Percentiles rank a stretch among this genome's conserved stretches.
phyloP scores from a whole-genome alignment of 192 early-diverging fungal genomes.

The Coemansia sp. region DNA sequence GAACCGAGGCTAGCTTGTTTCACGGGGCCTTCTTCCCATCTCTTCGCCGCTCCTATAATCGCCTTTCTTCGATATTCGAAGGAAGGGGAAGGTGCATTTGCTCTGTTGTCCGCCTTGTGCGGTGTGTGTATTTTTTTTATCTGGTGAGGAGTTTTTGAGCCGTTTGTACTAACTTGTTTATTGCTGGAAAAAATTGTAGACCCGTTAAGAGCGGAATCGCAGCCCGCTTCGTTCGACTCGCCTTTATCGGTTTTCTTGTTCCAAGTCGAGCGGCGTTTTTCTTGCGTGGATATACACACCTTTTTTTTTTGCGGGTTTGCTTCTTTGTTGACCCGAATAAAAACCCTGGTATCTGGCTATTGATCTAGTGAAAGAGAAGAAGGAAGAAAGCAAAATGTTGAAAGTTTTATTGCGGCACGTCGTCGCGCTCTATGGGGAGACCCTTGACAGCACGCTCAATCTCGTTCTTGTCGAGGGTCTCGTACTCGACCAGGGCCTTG shows the following conservation, averaged over 20 bases:
- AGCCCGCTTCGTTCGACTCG: background rate
- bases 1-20: constrained; percentile 21
- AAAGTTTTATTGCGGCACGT: constrained; percentile 8
- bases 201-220: constrained; percentile 10
- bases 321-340: constrained; percentile 3
- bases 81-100: background rate
- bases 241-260: background rate
- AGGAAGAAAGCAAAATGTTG: too few species aligned
- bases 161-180: background rate
- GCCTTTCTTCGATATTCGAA: too few species aligned
- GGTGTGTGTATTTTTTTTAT: background rate
- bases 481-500: constrained; percentile 89
- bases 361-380: background rate
- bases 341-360: background rate
- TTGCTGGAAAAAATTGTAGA: constrained; percentile 6
- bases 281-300: background rate
- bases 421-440: constrained; percentile 47
- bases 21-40: background rate
- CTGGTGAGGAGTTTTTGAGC: too few species aligned
- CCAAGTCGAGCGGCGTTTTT: background rate
- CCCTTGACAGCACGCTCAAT: constrained; percentile 62
- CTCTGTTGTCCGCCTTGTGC: background rate
- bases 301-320: background rate
- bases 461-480: constrained; percentile 90
- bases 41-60: background rate